A percentile compares a stretch with the other conserved stretches of the same genome.
These are phyloP conservation scores for Grosmannia huntii DNA, from an alignment of 2,329 filamentous ascomycete species.

Conservation along the genomic window DNA sequence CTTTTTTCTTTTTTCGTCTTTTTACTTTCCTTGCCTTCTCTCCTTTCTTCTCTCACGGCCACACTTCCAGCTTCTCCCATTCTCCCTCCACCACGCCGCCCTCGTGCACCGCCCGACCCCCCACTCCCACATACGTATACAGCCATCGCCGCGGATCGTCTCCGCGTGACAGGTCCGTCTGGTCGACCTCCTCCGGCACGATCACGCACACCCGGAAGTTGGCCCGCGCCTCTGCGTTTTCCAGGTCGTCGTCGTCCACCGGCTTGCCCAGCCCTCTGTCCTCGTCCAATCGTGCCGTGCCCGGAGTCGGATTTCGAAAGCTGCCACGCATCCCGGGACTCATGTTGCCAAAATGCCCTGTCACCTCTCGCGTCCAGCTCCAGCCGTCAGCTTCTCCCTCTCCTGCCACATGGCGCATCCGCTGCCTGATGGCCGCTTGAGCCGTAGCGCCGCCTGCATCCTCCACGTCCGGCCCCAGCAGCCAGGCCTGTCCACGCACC, in stretches of 20 bases:
- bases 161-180: constrained; percentile 57
- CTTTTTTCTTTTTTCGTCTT: too few species aligned
- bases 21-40: too few species aligned
- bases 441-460: constrained; percentile 49
- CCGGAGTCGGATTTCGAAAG: constrained; percentile 61
- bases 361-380: constrained; percentile 70
- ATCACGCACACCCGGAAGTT: constrained; percentile 82
- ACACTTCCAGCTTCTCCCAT: constrained; percentile 60
- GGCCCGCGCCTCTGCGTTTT: constrained; percentile 55
- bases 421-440: constrained; percentile 53
- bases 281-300: constrained; percentile 40
- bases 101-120: constrained; percentile 19
- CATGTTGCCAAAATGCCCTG: constrained; percentile 81
- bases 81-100: constrained; percentile 26
- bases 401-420: constrained; percentile 26
- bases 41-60: constrained; percentile 34
- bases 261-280: constrained; percentile 40
- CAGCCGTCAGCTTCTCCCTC: constrained; percentile 30
- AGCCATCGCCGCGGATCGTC: constrained; percentile 49
- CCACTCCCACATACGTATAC: constrained; percentile 44
- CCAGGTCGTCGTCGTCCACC: constrained; percentile 52
- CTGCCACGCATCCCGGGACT: constrained; percentile 66
- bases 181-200: constrained; percentile 64
- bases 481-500: constrained; percentile 60
- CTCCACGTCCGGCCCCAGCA: constrained; percentile 55